Conservation (phyloP, 306 rosid species). For the Sphenostylis stenocarpa region DNA sequence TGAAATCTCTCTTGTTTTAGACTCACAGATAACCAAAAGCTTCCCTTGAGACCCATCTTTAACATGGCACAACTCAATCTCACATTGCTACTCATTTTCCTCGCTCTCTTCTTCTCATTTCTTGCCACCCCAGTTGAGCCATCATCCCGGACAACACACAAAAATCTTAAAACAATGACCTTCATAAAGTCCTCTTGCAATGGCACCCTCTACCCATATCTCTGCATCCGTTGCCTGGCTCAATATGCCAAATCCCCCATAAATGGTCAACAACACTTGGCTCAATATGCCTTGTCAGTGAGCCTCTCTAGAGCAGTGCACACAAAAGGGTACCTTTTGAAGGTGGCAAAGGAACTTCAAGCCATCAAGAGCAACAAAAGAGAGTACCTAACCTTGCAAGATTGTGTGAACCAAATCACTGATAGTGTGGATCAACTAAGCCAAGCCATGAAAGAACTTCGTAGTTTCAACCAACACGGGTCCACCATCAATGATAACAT, state of each 20-base stretch:
- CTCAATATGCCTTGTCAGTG: conserved; percentile 49
- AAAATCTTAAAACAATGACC: conserved; percentile 15
- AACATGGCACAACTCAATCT: conserved; percentile 46
- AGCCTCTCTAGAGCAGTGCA: conserved; percentile 51
- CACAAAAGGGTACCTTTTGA: conserved; percentile 45
- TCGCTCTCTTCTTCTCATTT: conserved; percentile 23
- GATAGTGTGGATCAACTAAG: conserved; percentile 58
- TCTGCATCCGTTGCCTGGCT: conserved; percentile 47
- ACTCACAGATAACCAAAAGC: background rate
- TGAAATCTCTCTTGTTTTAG: background rate
- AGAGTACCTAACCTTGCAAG: conserved; percentile 43
- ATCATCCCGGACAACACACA: background rate
- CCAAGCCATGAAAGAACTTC: conserved; percentile 49
- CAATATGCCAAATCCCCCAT: conserved; percentile 33
- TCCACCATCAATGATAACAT: conserved; percentile 29
- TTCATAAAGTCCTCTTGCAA: conserved; percentile 55
- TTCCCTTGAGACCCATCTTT: background rate
- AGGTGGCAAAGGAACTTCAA: conserved; percentile 40
- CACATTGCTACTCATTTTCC: conserved; percentile 21
- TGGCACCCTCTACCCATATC: conserved; percentile 43
- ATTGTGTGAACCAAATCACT: conserved; percentile 53
- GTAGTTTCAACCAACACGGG: background rate
- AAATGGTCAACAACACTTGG: conserved; percentile 42
- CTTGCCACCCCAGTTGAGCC: conserved; percentile 25
- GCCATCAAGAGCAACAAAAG: conserved; percentile 12